Base-by-base conservation (phyloP, 768 basidiomycete genomes). In the Chalciporus pseudorubinellus region DNA sequence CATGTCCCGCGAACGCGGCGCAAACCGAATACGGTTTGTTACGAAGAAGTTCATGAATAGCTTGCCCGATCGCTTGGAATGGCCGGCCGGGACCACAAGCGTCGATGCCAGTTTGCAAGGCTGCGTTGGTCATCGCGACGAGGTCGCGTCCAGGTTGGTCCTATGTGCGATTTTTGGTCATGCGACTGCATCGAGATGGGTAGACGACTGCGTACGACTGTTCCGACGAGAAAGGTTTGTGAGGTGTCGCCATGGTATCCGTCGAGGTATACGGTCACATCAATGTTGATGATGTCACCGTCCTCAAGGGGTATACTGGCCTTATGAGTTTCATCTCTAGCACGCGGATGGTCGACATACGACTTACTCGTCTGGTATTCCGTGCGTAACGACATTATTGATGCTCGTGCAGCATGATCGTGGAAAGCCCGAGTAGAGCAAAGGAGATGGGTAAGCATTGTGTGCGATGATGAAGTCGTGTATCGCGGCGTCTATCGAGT, bases 161-260 rank as follows among this genome's bases (percentile, higher is more conserved):
- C 90, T 92, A 34, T 4, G 29, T 19, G 4, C n/a, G 26, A 7
- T 22, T 14, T 43, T 18, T 8, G n/a, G n/a, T 42, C 8, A 34
- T 26, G 4, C 34, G 34, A 16, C 10, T n/a, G 13, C 31, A 31
- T 31, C 0, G 26, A 39, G 48, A 4, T 5, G 45, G 22, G 22
- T n/a, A 36, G 3, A 39, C 9, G 18, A 22, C 38, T 51, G 72
- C 69, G 66, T 57, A 92, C 89, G 14, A 91, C 90, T 29, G 83
- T 65, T 34, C 92, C 92, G 6, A 95, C 84, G 3, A 87, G 69
- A 66, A 92, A 94, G 0, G 88, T 95, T 45, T 78, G 71, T 0
- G 92, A 93, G 0, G 92, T 95, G 59, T 95, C 94, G 1, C 94
- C 94, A 58, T 95, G 93, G 67, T 82, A 92, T 2, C 89, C 87